Evolutionary conservation across 2,329 filamentous ascomycete species (phyloP).

Genomic region (Apiospora sp.): DNA sequence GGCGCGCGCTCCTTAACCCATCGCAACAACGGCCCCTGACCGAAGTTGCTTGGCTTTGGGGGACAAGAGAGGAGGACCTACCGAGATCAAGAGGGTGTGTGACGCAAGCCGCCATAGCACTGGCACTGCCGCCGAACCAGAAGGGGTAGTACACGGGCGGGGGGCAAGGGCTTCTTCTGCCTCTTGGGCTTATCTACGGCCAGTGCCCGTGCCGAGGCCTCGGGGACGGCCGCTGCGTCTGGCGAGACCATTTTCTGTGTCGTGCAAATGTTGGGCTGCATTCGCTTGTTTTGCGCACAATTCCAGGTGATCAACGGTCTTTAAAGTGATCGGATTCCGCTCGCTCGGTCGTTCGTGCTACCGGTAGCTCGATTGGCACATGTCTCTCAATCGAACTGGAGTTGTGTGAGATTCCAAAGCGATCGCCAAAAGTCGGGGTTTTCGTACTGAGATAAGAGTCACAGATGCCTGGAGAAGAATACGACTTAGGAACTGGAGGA

Average conservation of each 20-base stretch:
- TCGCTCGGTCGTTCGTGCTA: conserved; percentile 8
- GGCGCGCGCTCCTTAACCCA: not conserved
- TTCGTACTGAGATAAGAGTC: not conserved
- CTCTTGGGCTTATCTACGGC: conserved; percentile 30
- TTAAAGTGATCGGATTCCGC: not conserved
- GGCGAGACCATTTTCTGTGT: conserved; percentile 29
- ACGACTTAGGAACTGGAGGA: not conserved
- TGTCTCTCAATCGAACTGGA: not conserved
- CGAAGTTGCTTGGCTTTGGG: conserved; percentile 42
- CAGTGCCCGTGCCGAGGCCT: conserved; percentile 25
- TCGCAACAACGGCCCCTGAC: not conserved
- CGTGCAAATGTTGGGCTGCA: conserved; percentile 27
- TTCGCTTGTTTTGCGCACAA: not conserved
- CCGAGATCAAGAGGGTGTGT: conserved; percentile 94
- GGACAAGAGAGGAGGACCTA: conserved; percentile 48
- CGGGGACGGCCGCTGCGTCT: conserved; percentile 34
- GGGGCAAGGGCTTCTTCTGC: conserved; percentile 52
- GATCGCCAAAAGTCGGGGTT: not conserved
- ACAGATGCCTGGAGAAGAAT: not conserved
- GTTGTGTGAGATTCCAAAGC: not conserved
- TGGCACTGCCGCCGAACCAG: conserved; percentile 97
- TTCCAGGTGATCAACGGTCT: too few relatives aligned
- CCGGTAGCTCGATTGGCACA: conserved; percentile 9
- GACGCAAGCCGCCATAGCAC: conserved; percentile 87
- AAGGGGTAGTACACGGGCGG: conserved; percentile 70